Percentiles rank a stretch among this genome's conserved stretches.
Conservation (phyloP, 164 flowering plant species). For the Sedum album region DNA sequence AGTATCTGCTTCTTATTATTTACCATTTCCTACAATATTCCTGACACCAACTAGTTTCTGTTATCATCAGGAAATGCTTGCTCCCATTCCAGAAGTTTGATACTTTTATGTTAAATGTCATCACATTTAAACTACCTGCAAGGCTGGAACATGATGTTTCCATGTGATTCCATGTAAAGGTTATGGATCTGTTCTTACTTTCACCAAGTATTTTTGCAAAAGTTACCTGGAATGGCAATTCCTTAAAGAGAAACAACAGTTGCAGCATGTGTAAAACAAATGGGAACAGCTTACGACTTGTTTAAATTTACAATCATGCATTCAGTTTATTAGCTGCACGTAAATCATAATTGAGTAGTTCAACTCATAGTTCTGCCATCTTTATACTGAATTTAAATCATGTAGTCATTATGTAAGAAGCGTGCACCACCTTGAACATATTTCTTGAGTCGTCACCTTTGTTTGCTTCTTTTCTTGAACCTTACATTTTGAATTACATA, state of each 20-base stretch:
- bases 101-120: neutral
- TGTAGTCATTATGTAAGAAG: too few species aligned
- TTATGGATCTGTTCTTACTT: neutral
- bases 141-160: neutral
- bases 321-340: too few species aligned
- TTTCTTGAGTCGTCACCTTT: too few species aligned
- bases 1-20: neutral
- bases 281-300: too few species aligned
- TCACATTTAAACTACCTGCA: neutral
- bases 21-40: neutral
- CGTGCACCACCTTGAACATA: too few species aligned
- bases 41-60: neutral
- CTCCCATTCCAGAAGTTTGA: constrained; percentile 25
- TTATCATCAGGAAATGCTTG: constrained; percentile 21
- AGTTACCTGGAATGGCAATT: neutral
- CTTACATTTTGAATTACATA: too few species aligned
- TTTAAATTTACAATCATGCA: too few species aligned
- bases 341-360: too few species aligned
- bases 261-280: too few species aligned
- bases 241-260: neutral
- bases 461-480: too few species aligned
- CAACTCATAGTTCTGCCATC: too few species aligned
- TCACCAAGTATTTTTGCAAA: neutral
- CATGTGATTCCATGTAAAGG: neutral
- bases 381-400: too few species aligned